Evolutionary conservation across 805 yeast genomes (phyloP), one percentile per base, ranked within the genome.

Genomic region (Wickerhamiella musiphila): DNA sequence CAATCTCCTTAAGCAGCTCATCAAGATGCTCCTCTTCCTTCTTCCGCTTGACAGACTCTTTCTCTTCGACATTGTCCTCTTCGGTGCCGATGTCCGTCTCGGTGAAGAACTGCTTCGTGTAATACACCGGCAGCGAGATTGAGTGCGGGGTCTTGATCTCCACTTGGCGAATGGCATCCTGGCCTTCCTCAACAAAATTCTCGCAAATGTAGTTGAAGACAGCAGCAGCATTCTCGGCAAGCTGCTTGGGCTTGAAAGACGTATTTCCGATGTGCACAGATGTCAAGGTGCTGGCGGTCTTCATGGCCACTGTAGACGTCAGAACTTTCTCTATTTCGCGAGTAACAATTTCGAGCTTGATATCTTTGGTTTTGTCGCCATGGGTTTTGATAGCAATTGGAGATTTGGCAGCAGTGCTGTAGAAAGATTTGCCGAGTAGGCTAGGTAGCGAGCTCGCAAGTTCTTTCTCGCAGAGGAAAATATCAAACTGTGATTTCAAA

Each of bases 401-500:
- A 24, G 77, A 52, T 33, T 93, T 93, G 26, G 70, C 56, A 50
- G 78, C 79, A 14, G 63, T 56, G 23, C 66, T 55, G 51, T 71
- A 78, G 49, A 83, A 90, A 3, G 69, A 61, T 56, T 79, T 78
- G 35, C 95, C 94, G 41, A 90, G 60, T 23, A 78, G 57, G 45
- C 73, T 70, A 29, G 98, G 98, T 56, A 90, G 64, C 37, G 78
- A 61, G 18, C 83, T 70, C 33, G 82, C 62, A 28, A 86, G 61
- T 23, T 75, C 73, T 40, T 83, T 94, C 56, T 90, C 98, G 33
- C 81, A 74, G 26, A 90, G 51, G 53, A 90, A 79, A 38, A 82
- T 42, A 46, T 83, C 93, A 50, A 68, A 78, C 36, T 70, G 72
- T 11, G 63, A 52, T 26, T 65, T 55, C 38, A 90, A 68, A 40